Base-by-base conservation (phyloP, 306 rosid genomes). In the Potentilla sterilis region DNA sequence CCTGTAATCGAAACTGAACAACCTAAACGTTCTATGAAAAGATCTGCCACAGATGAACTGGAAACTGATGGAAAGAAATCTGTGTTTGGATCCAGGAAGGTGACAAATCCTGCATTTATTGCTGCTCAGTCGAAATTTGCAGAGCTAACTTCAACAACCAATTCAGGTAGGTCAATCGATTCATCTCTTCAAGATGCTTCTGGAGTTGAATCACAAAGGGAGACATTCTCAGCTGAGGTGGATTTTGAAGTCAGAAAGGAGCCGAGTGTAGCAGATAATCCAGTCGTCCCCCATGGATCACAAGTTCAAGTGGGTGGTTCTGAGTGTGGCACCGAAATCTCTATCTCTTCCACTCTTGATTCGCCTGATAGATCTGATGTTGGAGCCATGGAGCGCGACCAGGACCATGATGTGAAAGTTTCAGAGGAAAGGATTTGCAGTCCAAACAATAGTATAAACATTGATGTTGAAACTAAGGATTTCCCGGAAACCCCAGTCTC, bases 301-400 rank as follows among this genome's bases (percentile, higher is more conserved):
- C 85, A 81, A 70, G 64, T 63, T 77, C 86, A 83, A 52, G 59
- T 88, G 57, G 90, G 88, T 77, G 97, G 88, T 72, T 89, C 98
- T 71, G 97, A 90, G 73, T 88, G 92, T 86, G 89, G 92, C 72
- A 89, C 93, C 1, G 98, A 92, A 67, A 91, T 92, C 49, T 92
- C 97, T 61, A 79, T 96, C 64, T 81, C 98, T 69, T 96, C 99
- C 35, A 90, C 97, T 19, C 92, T 96, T 57, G 97, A 92, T 84
- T 96, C 98, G 10, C 99, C 98, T 15, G 92, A 90, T 69, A 70
- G 37, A 82, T 89, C 87, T 69, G 99, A 91, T 67, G 69, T 62
- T 58, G 96, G 86, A 16, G 87, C 86, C 64, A 21, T 51, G 28
- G 93, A 86, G 79, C 78, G 58, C 61, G 89, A 83, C 69, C 89